Conservation (phyloP, 345 rosid genomes). For the Crucihimalaya himalaica region DNA sequence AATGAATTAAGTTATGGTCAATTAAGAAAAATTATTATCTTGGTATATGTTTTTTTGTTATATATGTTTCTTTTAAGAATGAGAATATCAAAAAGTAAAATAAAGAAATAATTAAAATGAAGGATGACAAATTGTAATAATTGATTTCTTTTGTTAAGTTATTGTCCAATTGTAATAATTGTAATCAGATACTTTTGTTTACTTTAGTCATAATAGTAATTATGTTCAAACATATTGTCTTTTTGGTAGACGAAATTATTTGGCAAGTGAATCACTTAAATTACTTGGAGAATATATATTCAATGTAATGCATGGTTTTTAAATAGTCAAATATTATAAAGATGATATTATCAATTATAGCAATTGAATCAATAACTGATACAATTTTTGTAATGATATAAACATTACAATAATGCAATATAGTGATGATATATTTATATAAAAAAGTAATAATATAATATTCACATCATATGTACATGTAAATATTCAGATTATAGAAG, state of each 20-base stretch:
- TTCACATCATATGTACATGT: not conserved
- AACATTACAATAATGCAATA: not conserved
- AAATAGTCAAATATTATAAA: not conserved
- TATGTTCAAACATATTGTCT: not conserved
- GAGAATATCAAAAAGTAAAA: too few relatives aligned
- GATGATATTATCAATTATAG: not conserved
- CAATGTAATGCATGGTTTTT: not conserved
- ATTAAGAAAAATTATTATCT: too few relatives aligned
- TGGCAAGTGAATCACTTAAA: not conserved
- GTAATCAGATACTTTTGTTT: not conserved
- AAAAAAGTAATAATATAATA: not conserved
- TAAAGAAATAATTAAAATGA: too few relatives aligned
- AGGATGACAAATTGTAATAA: too few relatives aligned
- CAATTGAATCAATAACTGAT: not conserved
- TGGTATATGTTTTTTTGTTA: too few relatives aligned
- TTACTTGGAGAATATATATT: not conserved
- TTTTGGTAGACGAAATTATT: not conserved
- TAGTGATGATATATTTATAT: not conserved
- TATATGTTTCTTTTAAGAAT: too few relatives aligned
- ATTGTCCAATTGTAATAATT: too few relatives aligned
- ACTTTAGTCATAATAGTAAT: not conserved
- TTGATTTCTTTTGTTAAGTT: too few relatives aligned
- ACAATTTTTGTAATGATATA: not conserved
- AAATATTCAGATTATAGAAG: constrained; percentile 7
- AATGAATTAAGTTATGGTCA: too few relatives aligned